Evolutionary conservation across 2,329 filamentous ascomycete species (phyloP).

Genomic region (Taxawa tesnikishii): DNA sequence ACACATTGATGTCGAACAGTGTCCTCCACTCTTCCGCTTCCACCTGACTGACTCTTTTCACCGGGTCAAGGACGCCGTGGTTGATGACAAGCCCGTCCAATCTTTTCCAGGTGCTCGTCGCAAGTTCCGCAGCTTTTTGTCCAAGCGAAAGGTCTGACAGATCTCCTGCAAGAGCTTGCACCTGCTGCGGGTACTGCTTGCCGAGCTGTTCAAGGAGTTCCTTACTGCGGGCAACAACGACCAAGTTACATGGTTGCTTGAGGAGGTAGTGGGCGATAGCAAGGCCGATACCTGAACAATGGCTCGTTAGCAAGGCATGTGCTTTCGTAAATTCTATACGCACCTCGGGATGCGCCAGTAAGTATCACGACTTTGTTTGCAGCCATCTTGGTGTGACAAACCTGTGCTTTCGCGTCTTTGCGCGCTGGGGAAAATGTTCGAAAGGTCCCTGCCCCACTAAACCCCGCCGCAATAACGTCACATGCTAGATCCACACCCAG

Average conservation of each 20-base stretch:
- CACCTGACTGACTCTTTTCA: constrained; percentile 55
- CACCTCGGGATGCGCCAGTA: constrained; percentile 54
- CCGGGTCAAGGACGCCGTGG: constrained; percentile 70
- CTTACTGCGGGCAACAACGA: constrained; percentile 43
- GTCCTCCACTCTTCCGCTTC: constrained; percentile 62
- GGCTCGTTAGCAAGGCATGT: too few relatives aligned
- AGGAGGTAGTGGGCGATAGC: constrained; percentile 50
- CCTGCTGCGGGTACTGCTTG: constrained; percentile 39
- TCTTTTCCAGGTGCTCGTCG: constrained; percentile 52
- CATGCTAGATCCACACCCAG: too few relatives aligned
- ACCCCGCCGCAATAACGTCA: too few relatives aligned
- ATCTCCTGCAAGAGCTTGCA: constrained; percentile 47
- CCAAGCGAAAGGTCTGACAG: constrained; percentile 42
- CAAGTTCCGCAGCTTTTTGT: constrained; percentile 50
- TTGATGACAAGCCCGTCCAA: constrained; percentile 81
- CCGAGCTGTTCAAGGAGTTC: constrained; percentile 42
- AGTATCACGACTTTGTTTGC: constrained; percentile 34
- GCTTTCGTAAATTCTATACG: too few relatives aligned
- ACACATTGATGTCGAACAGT: constrained; percentile 74
- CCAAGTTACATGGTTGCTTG: constrained; percentile 39
- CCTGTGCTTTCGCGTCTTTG: too few relatives aligned
- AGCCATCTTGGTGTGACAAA: constrained; percentile 4
- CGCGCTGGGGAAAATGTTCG: not conserved
- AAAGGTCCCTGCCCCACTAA: not conserved
- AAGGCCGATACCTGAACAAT: constrained; percentile 46